Conservation (phyloP, 768 basidiomycete species). For the Pleurotus cornucopiae region DNA sequence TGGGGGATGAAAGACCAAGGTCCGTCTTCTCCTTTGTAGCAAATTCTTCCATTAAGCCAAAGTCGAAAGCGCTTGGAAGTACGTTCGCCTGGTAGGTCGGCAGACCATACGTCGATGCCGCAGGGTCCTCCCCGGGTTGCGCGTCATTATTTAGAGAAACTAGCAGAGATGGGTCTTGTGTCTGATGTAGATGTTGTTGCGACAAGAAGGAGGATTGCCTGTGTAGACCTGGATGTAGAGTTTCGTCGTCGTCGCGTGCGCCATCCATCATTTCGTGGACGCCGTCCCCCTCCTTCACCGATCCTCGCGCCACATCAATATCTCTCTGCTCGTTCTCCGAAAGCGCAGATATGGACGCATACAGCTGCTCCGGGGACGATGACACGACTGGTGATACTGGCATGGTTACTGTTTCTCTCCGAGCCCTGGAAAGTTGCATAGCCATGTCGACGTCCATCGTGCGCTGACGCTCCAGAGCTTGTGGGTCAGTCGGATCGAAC, state of each 20-base stretch:
- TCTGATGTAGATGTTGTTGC: slow-evolving; percentile 33
- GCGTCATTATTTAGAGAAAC: slow-evolving; percentile 20
- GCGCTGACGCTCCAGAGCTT: slow-evolving; percentile 81
- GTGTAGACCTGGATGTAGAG: slow-evolving; percentile 15
- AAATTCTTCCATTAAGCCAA: slow-evolving; percentile 72
- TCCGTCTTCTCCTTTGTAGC: slow-evolving; percentile 63
- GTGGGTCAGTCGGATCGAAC: slow-evolving; percentile 66
- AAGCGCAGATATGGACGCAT: slow-evolving; percentile 32
- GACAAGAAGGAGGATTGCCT: slow-evolving; percentile 27
- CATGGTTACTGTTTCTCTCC: slow-evolving; percentile 52
- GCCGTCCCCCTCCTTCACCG: slow-evolving; percentile 13
- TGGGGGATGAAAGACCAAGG: slow-evolving; percentile 54
- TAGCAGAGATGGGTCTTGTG: slow-evolving; percentile 48
- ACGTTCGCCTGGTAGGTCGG: slow-evolving; percentile 67
- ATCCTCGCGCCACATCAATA: slow-evolving; percentile 34
- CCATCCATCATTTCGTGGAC: slow-evolving; percentile 12
- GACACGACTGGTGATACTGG: slow-evolving; percentile 31
- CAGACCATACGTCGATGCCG: slow-evolving; percentile 40
- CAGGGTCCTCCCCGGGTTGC: slow-evolving; percentile 20
- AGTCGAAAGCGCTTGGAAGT: slow-evolving; percentile 64
- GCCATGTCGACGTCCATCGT: slow-evolving; percentile 96
- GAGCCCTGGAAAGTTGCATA: slow-evolving; percentile 69
- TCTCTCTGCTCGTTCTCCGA: slow-evolving; percentile 48
- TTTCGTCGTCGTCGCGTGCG: slow-evolving; percentile 18
- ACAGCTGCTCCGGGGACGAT: slow-evolving; percentile 18